Evolutionary conservation across 2,329 filamentous ascomycete genomes (phyloP).

Genomic region (Talaromyces piceae): DNA sequence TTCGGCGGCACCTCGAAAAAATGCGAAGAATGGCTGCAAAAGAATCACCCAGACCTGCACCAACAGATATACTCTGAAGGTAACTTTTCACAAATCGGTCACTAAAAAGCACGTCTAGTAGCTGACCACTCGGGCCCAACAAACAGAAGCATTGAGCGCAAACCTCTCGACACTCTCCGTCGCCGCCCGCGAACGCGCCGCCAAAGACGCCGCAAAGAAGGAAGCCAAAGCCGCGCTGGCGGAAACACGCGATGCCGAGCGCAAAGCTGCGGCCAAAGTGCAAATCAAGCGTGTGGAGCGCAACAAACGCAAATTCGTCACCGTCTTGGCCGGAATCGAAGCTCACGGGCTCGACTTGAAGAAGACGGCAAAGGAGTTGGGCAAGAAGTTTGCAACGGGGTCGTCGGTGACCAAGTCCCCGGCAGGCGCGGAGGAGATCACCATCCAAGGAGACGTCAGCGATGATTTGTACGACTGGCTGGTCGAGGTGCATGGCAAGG

Average conservation of each 20-base stretch:
- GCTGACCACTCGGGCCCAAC: too few species aligned
- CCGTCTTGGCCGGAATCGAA: constrained; percentile 83
- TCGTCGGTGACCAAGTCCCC: constrained; percentile 84
- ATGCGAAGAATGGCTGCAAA: constrained; percentile 90
- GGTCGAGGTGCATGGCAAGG: constrained; percentile 70
- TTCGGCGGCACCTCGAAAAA: constrained; percentile 95
- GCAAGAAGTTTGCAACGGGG: constrained; percentile 97
- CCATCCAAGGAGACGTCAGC: constrained; percentile 93
- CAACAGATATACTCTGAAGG: constrained; percentile 76
- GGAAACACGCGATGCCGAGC: constrained; percentile 74
- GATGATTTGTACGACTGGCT: constrained; percentile 91
- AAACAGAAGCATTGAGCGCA: constrained; percentile 67
- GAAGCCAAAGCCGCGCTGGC: constrained; percentile 84
- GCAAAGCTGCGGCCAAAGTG: constrained; percentile 73
- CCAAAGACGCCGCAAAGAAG: constrained; percentile 95
- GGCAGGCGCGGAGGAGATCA: constrained; percentile 87
- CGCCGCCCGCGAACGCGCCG: constrained; percentile 87
- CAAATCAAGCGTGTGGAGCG: constrained; percentile 95
- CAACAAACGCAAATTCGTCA: constrained; percentile 97
- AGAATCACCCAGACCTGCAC: constrained; percentile 67
- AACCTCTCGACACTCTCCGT: constrained; percentile 80
- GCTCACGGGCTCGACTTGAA: constrained; percentile 88
- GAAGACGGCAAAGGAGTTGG: constrained; percentile 92
- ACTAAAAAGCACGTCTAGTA: background rate
- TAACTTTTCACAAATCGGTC: constrained; percentile 32